Evolutionary conservation across 2,329 filamentous ascomycete genomes (phyloP).

Genomic region (Alternaria triticimaculans): DNA sequence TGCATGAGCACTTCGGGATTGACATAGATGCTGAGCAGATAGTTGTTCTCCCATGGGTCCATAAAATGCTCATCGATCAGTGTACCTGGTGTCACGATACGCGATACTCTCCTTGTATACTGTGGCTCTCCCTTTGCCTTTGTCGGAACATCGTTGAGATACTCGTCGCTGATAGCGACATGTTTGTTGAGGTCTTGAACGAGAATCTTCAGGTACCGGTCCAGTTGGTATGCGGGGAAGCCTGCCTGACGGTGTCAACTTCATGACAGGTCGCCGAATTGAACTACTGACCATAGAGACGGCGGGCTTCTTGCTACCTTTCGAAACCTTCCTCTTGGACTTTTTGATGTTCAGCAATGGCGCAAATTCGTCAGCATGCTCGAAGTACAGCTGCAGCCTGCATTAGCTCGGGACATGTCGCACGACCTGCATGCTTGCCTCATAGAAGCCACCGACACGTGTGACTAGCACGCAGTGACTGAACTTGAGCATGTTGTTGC

Average conservation of each 20-base stretch:
- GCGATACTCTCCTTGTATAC: slow-evolving; percentile 83
- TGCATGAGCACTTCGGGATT: slow-evolving; percentile 41
- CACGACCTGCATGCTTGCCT: slow-evolving; percentile 54
- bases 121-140: slow-evolving; percentile 79
- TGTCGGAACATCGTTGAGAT: slow-evolving; percentile 73
- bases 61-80: slow-evolving; percentile 98
- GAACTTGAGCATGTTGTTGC: slow-evolving; percentile 89
- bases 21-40: slow-evolving; percentile 80
- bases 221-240: slow-evolving; percentile 91
- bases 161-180: slow-evolving; percentile 94
- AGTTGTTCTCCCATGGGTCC: slow-evolving; percentile 92
- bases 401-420: slow-evolving; percentile 17
- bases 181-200: slow-evolving; percentile 90
- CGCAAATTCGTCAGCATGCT: slow-evolving; percentile 89
- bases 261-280: no score
- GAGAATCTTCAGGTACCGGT: slow-evolving; percentile 89
- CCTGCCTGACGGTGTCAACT: slow-evolving; percentile 67
- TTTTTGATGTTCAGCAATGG: slow-evolving; percentile 88
- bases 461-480: slow-evolving; percentile 90
- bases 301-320: slow-evolving; percentile 60
- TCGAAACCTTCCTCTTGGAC: slow-evolving; percentile 72
- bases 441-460: slow-evolving; percentile 93
- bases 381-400: slow-evolving; percentile 74
- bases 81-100: slow-evolving; percentile 92
- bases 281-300: slow-evolving; percentile 77